Base-by-base conservation (phyloP, 2,329 filamentous ascomycete species). In the Fusarium sambucinum region DNA sequence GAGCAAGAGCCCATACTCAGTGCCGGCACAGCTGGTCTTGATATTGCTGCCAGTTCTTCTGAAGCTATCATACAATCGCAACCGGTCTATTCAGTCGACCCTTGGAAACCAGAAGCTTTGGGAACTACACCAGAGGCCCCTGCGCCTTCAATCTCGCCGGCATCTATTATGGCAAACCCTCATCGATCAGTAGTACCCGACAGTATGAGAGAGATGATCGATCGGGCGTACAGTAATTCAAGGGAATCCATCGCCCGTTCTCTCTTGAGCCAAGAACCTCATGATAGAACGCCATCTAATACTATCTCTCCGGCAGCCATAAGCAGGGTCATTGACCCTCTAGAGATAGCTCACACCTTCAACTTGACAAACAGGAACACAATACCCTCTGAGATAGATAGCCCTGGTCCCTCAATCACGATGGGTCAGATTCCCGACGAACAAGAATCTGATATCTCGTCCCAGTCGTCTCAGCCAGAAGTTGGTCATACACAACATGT, bases 251-350 rank as follows among this genome's bases (percentile, higher is more conserved):
- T 71, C 23, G 63, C 73, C 12, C 51, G 35, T 25, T 64, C 70
- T 13, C 53, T 74, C 17, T 55, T 77, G 50, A 57, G 68, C 3
- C 64, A 67, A 19, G 69, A 59, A 13, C n/a, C 52, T 13, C 68
- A 66, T 11, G 61, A 74, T 19, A 29, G 12, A n/a, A 38, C 72
- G 3, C 70, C 75, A 4, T 74, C 72, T n/a, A 64, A 71, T 13
- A 81, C 80, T 3, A 69, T 82, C 25, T 79, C 79, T n/a, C 76
- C 79, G 7, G 79, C 80, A 19, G 79, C 78, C 37, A 78, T 82
- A 16, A 79, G 73, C 40, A 75, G 73, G 37, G 73, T 74, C 6
- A 63, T 71, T 23, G 76, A 73, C 32, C 62, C 73, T 5, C 68
- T 67, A 7, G 72, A 63, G 16, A 48, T 63, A 17, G 58, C 63